Evolutionary conservation across 371 early-diverging fungal species (phyloP).

Genomic region (Syncephalastrum racemosum): DNA sequence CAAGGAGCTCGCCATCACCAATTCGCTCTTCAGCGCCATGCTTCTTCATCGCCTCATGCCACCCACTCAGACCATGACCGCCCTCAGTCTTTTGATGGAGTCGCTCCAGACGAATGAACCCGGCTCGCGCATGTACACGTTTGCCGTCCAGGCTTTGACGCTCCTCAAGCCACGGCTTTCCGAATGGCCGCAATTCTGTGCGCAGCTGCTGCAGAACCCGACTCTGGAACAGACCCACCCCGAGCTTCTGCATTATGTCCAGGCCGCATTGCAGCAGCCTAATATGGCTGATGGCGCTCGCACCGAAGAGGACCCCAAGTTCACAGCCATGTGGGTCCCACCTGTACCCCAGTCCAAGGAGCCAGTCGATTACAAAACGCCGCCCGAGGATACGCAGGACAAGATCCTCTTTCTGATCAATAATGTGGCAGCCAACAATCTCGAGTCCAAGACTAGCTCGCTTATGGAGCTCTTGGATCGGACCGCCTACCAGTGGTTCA

Average conservation of each 20-base stretch:
- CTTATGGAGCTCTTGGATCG: constrained; percentile 70
- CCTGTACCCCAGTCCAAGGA: constrained; percentile 18
- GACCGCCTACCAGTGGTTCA: constrained; percentile 84
- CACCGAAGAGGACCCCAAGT: constrained; percentile 24
- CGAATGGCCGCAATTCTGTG: constrained; percentile 91
- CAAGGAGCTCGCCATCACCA: constrained; percentile 86
- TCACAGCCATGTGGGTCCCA: constrained; percentile 59
- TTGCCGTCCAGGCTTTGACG: constrained; percentile 84
- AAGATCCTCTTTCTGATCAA: constrained; percentile 96
- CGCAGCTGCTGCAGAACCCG: constrained; percentile 76
- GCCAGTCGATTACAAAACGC: constrained; percentile 51
- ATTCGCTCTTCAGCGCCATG: constrained; percentile 84
- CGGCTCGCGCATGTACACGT: constrained; percentile 83
- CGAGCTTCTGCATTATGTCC: constrained; percentile 65
- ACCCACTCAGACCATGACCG: constrained; percentile 70
- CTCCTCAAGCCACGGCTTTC: constrained; percentile 82
- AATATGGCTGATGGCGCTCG: constrained; percentile 2
- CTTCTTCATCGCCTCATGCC: constrained; percentile 85
- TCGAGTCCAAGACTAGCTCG: constrained; percentile 80
- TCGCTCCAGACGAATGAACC: constrained; percentile 74
- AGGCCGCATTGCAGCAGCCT: constrained; percentile 33
- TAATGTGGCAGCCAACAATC: constrained; percentile 86
- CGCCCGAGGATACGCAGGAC: constrained; percentile 80
- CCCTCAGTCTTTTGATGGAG: constrained; percentile 83
- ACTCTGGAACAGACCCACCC: constrained; percentile 77